phyloP scores from a whole-genome alignment of 371 early-diverging fungal genomes.

The Rhizopus arrhizus region DNA sequence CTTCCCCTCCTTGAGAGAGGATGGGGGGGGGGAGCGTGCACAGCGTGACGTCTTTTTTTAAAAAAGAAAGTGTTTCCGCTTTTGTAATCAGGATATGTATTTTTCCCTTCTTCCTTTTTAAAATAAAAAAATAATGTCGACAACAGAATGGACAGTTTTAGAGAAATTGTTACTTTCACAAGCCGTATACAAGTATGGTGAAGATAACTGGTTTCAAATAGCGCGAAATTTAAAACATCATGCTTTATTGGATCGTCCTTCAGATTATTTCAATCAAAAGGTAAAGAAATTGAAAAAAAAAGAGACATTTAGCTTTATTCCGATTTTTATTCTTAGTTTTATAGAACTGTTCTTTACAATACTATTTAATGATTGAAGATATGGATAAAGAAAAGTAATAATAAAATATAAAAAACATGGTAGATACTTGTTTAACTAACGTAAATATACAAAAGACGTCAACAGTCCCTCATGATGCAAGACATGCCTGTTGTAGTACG shows the following conservation, averaged over 20 bases:
- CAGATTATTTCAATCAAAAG: conserved; percentile 55
- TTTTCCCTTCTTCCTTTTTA: conserved; percentile 8
- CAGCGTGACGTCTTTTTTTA: too few relatives aligned
- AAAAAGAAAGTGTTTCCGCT: not conserved
- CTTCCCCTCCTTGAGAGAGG: not conserved
- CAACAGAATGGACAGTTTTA: conserved; percentile 56
- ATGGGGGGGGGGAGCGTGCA: too few relatives aligned
- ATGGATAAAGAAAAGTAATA: conserved; percentile 33
- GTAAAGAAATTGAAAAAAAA: conserved; percentile 20
- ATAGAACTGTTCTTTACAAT: conserved; percentile 43
- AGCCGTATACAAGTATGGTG: conserved; percentile 69
- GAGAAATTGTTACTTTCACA: conserved; percentile 67
- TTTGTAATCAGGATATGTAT: not conserved
- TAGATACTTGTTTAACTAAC: too few relatives aligned
- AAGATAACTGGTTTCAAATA: conserved; percentile 64
- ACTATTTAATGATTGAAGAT: conserved; percentile 38
- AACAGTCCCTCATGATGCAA: conserved; percentile 4
- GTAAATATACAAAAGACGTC: not conserved
- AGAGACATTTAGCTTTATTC: conserved; percentile 6
- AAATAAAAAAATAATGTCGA: conserved; percentile 15
- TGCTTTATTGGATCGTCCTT: conserved; percentile 52
- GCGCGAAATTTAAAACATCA: conserved; percentile 58
- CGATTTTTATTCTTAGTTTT: not conserved
- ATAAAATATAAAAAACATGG: too few relatives aligned
- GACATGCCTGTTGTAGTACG: conserved; percentile 49